Evolutionary conservation across 106 monocot genomes (phyloP).

Genomic region (Vanilla planifolia): DNA sequence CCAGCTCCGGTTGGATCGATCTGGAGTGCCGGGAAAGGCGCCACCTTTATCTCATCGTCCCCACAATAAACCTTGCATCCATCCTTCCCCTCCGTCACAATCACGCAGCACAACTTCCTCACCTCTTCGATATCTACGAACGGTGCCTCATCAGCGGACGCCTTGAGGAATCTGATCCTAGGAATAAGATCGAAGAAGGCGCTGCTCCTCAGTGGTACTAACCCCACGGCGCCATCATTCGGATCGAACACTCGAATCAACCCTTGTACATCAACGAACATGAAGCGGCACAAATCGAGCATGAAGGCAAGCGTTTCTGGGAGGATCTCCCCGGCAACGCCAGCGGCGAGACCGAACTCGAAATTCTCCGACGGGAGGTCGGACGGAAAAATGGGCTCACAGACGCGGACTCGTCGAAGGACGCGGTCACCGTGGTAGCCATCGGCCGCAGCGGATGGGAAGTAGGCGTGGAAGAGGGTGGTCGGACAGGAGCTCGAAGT

Average conservation of each 20-base stretch:
- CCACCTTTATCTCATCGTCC: slow-evolving; percentile 50
- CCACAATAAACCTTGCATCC: slow-evolving; percentile 78
- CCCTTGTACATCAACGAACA: slow-evolving; percentile 82
- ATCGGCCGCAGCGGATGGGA: slow-evolving; percentile 12
- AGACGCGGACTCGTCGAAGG: slow-evolving; percentile 51
- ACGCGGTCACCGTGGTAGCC: slow-evolving; percentile 39
- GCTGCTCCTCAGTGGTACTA: slow-evolving; percentile 39
- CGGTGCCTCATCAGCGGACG: slow-evolving; percentile 76
- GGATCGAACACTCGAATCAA: slow-evolving; percentile 73
- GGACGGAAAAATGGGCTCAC: slow-evolving; percentile 66
- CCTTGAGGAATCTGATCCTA: slow-evolving; percentile 71
- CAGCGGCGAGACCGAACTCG: slow-evolving; percentile 75
- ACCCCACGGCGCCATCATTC: slow-evolving; percentile 54
- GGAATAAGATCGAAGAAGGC: slow-evolving; percentile 53
- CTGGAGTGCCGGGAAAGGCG: slow-evolving; percentile 53
- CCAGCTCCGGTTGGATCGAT: slow-evolving; percentile 90
- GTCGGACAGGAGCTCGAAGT: slow-evolving; percentile 33
- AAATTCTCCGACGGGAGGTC: slow-evolving; percentile 50
- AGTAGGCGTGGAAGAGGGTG: slow-evolving; percentile 84
- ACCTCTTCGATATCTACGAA: slow-evolving; percentile 58
- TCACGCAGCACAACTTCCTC: slow-evolving; percentile 60
- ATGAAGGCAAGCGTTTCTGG: slow-evolving; percentile 58
- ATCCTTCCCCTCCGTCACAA: slow-evolving; percentile 73
- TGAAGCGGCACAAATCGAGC: slow-evolving; percentile 52
- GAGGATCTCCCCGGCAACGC: slow-evolving; percentile 80